phyloP scores from a whole-genome alignment of 495 filamentous ascomycete species.

The Hyaloscypha variabilis region DNA sequence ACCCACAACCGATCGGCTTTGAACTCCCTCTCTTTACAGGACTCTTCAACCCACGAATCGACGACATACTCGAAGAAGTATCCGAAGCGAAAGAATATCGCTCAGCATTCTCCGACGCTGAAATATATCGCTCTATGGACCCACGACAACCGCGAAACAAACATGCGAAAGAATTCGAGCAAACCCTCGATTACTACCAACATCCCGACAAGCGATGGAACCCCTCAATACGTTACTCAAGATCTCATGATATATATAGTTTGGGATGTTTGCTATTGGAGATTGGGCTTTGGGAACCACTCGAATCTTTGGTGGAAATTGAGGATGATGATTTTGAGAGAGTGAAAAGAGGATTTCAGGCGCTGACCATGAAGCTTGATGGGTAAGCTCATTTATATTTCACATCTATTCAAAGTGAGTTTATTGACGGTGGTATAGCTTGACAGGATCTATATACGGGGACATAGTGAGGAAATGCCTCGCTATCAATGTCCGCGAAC shows the following conservation, averaged over 20 bases:
- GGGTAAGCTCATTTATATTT: slow-evolving; percentile 19
- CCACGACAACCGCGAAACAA: neutral
- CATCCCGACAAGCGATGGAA: slow-evolving; percentile 32
- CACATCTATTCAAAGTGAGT: neutral
- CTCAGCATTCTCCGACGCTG: neutral
- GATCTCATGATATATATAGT: slow-evolving; percentile 63
- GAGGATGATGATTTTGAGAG: slow-evolving; percentile 28
- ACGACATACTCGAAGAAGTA: slow-evolving; percentile 10
- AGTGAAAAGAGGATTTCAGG: slow-evolving; percentile 23
- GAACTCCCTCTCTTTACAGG: slow-evolving; percentile 27
- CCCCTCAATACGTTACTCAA: slow-evolving; percentile 20
- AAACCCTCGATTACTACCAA: slow-evolving; percentile 30
- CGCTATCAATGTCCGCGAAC: slow-evolving; percentile 22
- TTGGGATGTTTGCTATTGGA: slow-evolving; percentile 64
- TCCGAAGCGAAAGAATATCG: neutral
- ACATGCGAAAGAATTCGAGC: slow-evolving; percentile 4
- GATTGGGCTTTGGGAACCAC: slow-evolving; percentile 59
- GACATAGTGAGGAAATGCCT: slow-evolving; percentile 31
- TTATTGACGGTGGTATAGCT: slow-evolving; percentile 1
- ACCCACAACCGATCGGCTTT: slow-evolving; percentile 29
- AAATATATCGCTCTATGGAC: neutral
- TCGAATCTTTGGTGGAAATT: slow-evolving; percentile 32
- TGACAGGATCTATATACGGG: slow-evolving; percentile 27
- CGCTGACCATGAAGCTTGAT: slow-evolving; percentile 27
- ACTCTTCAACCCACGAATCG: slow-evolving; percentile 21